Evolutionary conservation across 345 rosid genomes (phyloP).

Genomic region (Euphorbia lathyris): DNA sequence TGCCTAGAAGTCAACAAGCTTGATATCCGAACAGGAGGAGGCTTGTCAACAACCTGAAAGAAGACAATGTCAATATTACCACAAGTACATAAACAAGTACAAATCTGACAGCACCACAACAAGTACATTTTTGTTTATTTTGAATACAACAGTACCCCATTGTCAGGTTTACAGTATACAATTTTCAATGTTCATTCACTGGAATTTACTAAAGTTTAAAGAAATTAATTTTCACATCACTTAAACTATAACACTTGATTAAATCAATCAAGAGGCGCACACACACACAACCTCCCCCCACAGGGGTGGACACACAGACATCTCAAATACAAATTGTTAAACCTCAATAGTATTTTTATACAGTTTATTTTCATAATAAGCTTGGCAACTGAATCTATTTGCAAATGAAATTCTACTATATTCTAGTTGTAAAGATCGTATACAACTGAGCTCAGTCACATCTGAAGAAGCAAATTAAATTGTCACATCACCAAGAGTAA

Average conservation of each 20-base stretch:
- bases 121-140: neutral
- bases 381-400: neutral
- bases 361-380: neutral
- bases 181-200: neutral
- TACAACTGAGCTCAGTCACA: neutral
- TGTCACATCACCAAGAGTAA: neutral
- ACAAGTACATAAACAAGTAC: constrained; percentile 1
- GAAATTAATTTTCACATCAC: neutral
- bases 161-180: neutral
- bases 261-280: neutral
- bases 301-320: too few relatives aligned
- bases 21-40: constrained; percentile 71
- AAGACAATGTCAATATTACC: neutral
- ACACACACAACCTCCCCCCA: neutral
- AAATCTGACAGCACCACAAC: too few relatives aligned
- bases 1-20: constrained; percentile 78
- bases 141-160: neutral
- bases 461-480: neutral
- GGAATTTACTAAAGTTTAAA: neutral
- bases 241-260: neutral
- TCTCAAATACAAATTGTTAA: too few relatives aligned
- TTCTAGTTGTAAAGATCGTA: neutral
- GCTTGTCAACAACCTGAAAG: constrained; percentile 75
- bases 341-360: neutral
- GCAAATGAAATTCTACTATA: neutral